These are phyloP conservation scores for Pichia scutulata DNA, from an alignment of 805 yeast species.

Conservation along the genomic window DNA sequence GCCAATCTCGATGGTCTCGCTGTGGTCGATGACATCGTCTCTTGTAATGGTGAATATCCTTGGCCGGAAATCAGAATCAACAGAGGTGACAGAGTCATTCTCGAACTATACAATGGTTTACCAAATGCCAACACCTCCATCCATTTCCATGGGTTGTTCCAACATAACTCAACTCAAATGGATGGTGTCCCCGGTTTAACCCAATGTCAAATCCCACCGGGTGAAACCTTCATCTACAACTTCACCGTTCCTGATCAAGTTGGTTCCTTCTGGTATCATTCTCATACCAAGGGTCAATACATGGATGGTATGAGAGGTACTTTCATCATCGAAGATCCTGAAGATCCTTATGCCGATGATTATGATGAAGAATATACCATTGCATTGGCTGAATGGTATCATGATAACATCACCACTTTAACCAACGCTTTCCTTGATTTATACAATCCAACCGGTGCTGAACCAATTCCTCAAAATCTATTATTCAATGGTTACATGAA, in stretches of 20 bases:
- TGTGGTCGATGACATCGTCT: constrained; percentile 36
- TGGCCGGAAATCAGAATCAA: constrained; percentile 76
- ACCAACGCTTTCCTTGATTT: constrained; percentile 52
- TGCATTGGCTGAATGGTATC: constrained; percentile 85
- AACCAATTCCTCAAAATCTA: constrained; percentile 83
- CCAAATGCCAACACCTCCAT: constrained; percentile 61
- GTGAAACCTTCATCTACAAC: constrained; percentile 64
- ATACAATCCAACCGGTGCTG: constrained; percentile 96
- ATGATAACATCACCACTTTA: constrained; percentile 46
- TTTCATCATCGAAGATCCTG: constrained; percentile 57
- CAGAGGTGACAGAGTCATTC: constrained; percentile 70
- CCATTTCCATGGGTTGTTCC: constrained; percentile 94
- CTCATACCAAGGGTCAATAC: constrained; percentile 84
- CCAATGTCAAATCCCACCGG: constrained; percentile 90
- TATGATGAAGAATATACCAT: constrained; percentile 75
- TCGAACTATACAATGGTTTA: constrained; percentile 72
- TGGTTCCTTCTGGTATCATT: constrained; percentile 97
- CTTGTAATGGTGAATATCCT: constrained; percentile 59
- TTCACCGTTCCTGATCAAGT: constrained; percentile 77
- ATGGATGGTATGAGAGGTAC: constrained; percentile 89
- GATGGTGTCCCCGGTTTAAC: constrained; percentile 88
- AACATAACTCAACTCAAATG: constrained; percentile 64
- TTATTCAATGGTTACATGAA: constrained; percentile 78
- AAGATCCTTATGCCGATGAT: constrained; percentile 53
- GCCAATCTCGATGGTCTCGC: constrained; percentile 49